phyloP scores from a whole-genome alignment of 2,329 filamentous ascomycete species.

The Orbilia brochopaga region DNA sequence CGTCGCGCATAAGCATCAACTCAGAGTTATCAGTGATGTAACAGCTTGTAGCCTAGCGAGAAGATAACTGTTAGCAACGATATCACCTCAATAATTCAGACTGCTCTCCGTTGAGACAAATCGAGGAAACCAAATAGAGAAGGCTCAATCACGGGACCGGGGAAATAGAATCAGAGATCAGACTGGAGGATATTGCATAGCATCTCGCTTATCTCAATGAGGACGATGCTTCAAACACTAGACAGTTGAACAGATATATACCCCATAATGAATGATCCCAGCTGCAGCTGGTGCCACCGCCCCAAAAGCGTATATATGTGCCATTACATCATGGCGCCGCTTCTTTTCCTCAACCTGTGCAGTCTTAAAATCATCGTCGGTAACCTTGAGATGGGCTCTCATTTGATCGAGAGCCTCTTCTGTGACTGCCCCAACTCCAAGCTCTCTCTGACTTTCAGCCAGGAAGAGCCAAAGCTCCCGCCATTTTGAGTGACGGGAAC shows the following conservation, averaged over 20 bases:
- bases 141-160: no score
- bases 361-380: conserved; percentile 77
- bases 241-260: conserved; percentile 20
- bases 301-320: conserved; percentile 77
- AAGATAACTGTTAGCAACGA: not conserved
- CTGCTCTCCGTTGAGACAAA: not conserved
- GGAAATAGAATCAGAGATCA: no score
- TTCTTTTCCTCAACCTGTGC: conserved; percentile 77
- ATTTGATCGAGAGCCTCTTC: conserved; percentile 78
- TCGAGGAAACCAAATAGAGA: no score
- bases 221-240: no score
- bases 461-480: conserved; percentile 84
- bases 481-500: conserved; percentile 78
- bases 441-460: conserved; percentile 79
- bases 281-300: conserved; percentile 75
- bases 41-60: conserved; percentile 58
- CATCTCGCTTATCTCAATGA: no score
- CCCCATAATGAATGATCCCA: conserved; percentile 76
- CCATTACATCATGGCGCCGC: conserved; percentile 70
- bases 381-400: conserved; percentile 73
- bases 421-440: conserved; percentile 75
- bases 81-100: no score
- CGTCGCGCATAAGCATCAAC: conserved; percentile 76
- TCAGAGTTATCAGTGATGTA: conserved; percentile 78
- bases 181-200: no score